These are phyloP conservation scores for Boletellus deceptivus DNA, from an alignment of 1,284 basidiomycete genomes.

Conservation along the genomic window DNA sequence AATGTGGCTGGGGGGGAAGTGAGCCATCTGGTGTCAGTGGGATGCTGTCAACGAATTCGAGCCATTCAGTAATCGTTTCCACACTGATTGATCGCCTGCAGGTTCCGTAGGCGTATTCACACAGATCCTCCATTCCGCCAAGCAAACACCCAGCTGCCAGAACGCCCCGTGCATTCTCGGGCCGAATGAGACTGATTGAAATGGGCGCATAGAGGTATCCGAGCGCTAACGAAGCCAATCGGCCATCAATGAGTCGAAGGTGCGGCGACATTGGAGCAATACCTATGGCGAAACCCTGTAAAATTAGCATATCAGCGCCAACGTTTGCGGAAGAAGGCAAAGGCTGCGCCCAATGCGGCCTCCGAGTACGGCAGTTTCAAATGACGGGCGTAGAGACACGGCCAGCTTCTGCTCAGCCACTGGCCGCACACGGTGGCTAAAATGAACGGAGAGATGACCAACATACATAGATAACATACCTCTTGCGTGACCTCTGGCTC, in stretches of 20 bases:
- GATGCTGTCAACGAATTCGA: conserved; percentile 69
- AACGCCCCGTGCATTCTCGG: conserved; percentile 77
- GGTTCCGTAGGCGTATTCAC: conserved; percentile 72
- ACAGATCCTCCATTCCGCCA: conserved; percentile 82
- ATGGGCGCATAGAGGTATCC: conserved; percentile 78
- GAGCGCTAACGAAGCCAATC: conserved; percentile 47
- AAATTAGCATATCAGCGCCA: conserved; percentile 18
- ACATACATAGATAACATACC: conserved; percentile 45
- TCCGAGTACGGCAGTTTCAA: conserved; percentile 17
- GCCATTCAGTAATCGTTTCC: conserved; percentile 71
- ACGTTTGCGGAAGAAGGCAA: conserved; percentile 2
- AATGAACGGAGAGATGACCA: conserved; percentile 22
- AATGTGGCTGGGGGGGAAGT: conserved; percentile 49
- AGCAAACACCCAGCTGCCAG: conserved; percentile 80
- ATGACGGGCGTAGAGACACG: conserved; percentile 23
- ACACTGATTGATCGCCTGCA: conserved; percentile 72
- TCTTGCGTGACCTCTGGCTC: conserved; percentile 81
- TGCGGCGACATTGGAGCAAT: conserved; percentile 12
- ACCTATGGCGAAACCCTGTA: conserved; percentile 73
- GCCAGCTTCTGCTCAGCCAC: conserved; percentile 17
- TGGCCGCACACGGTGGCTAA: conserved; percentile 28
- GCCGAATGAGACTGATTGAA: conserved; percentile 63
- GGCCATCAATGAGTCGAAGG: conserved; percentile 14
- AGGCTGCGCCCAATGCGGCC: conserved; percentile 19
- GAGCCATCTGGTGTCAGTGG: conserved; percentile 52